Conservation (phyloP, 176 grass and related monocot species). For the Carex scoparia region DNA sequence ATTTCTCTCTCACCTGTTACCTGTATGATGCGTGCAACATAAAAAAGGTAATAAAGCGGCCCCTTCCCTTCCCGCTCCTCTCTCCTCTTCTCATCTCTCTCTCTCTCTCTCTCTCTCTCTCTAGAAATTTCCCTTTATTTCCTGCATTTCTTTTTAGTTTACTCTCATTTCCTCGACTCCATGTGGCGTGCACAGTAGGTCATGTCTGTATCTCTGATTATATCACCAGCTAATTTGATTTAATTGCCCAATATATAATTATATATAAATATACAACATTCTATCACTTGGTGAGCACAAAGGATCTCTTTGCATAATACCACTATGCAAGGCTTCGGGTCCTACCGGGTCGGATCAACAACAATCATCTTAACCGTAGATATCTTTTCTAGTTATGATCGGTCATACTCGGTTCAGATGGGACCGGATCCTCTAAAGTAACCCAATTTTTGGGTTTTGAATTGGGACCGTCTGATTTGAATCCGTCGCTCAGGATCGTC, state of each 20-base stretch:
- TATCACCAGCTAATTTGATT: neutral
- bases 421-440: no score
- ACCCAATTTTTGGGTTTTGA: no score
- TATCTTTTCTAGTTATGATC: neutral
- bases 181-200: neutral
- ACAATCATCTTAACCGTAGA: neutral
- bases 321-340: neutral
- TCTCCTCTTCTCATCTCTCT: conserved; percentile 6
- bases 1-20: conserved; percentile 16
- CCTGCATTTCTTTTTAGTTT: neutral
- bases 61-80: conserved; percentile 18
- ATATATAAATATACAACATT: neutral
- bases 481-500: no score
- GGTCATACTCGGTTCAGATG: conserved; percentile 1
- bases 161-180: neutral
- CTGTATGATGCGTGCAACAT: conserved; percentile 91
- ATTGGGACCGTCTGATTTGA: no score
- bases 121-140: conserved; percentile 17
- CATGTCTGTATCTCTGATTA: neutral
- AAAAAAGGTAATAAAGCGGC: conserved; percentile 63
- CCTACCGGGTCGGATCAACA: conserved; percentile 18
- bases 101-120: neutral
- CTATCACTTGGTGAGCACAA: neutral
- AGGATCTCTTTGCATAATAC: neutral
- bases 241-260: neutral